These are phyloP conservation scores for Chalciporus pseudorubinellus DNA, from an alignment of 768 basidiomycete genomes.

Conservation along the genomic window DNA sequence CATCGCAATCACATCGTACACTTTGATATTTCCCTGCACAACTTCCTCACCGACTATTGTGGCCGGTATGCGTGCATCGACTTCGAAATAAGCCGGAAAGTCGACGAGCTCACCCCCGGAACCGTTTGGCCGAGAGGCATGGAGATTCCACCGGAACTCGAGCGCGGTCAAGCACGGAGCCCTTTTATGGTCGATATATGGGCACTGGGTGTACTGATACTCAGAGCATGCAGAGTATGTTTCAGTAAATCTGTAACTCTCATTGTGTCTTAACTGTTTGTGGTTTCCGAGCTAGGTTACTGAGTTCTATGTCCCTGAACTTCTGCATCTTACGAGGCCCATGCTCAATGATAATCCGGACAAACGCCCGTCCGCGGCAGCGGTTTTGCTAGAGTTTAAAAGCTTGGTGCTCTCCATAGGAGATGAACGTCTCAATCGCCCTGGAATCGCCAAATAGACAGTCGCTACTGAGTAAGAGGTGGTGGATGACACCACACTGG, in stretches of 20 bases:
- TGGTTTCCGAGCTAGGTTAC: constrained; percentile 41
- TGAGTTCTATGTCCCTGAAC: constrained; percentile 56
- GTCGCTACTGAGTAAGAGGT: constrained; percentile 4
- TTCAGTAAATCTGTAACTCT: not conserved
- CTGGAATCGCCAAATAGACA: not conserved
- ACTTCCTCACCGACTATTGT: constrained; percentile 63
- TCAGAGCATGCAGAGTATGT: constrained; percentile 63
- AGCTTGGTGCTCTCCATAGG: constrained; percentile 43
- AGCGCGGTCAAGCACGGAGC: constrained; percentile 45
- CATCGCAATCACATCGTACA: constrained; percentile 65
- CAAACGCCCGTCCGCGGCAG: constrained; percentile 48
- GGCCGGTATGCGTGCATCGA: constrained; percentile 73
- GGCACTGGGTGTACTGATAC: constrained; percentile 63
- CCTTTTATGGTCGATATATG: constrained; percentile 76
- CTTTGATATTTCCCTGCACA: constrained; percentile 68
- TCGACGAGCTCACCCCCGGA: constrained; percentile 39
- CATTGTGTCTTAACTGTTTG: not conserved
- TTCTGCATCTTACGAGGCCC: constrained; percentile 51
- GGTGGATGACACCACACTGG: not conserved
- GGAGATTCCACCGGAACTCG: constrained; percentile 71
- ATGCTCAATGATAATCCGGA: constrained; percentile 58
- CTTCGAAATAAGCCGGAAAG: constrained; percentile 63
- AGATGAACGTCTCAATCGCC: constrained; percentile 29
- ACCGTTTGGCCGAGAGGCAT: constrained; percentile 52
- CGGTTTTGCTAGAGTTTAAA: constrained; percentile 53